A percentile compares a stretch with the other conserved stretches of the same genome.
Evolutionary conservation across 768 basidiomycete species (phyloP).

Genomic region (Xerocomellus amylosporus): DNA sequence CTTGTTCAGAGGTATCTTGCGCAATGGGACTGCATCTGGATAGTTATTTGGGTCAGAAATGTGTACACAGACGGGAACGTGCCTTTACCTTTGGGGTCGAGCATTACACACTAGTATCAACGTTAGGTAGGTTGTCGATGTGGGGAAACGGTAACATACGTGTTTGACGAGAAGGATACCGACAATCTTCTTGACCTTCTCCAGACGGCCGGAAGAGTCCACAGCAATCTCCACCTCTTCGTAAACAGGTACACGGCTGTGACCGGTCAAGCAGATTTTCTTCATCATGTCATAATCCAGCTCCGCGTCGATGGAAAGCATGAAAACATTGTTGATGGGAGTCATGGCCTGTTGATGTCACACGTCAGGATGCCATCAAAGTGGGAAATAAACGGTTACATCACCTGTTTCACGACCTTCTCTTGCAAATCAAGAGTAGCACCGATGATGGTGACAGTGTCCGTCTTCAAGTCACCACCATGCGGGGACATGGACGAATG

Average conservation of each 20-base stretch:
- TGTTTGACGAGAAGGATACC: constrained; percentile 89
- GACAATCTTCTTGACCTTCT: constrained; percentile 75
- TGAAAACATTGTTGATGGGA: constrained; percentile 75
- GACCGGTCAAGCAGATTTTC: constrained; percentile 73
- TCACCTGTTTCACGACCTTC: constrained; percentile 71
- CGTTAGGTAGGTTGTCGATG: background rate
- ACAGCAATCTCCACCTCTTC: constrained; percentile 69
- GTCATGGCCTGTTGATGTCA: constrained; percentile 63
- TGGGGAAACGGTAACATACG: constrained; percentile 21
- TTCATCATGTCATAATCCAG: constrained; percentile 80
- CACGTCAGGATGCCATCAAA: background rate
- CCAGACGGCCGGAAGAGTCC: constrained; percentile 33
- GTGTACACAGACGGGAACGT: too few relatives aligned
- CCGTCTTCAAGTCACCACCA: constrained; percentile 82
- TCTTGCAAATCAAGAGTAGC: constrained; percentile 87
- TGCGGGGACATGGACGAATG: constrained; percentile 69
- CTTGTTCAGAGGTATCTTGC: constrained; percentile 81
- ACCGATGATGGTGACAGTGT: constrained; percentile 88
- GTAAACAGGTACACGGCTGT: constrained; percentile 81
- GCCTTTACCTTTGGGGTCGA: constrained; percentile 73
- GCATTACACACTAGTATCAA: constrained; percentile 58
- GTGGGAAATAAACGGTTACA: background rate
- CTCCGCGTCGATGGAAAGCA: constrained; percentile 81
- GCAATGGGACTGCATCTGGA: constrained; percentile 75
- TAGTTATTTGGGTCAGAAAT: background rate